Base-by-base conservation (phyloP, 2,329 filamentous ascomycete genomes). In the Ophiostoma sp. region DNA sequence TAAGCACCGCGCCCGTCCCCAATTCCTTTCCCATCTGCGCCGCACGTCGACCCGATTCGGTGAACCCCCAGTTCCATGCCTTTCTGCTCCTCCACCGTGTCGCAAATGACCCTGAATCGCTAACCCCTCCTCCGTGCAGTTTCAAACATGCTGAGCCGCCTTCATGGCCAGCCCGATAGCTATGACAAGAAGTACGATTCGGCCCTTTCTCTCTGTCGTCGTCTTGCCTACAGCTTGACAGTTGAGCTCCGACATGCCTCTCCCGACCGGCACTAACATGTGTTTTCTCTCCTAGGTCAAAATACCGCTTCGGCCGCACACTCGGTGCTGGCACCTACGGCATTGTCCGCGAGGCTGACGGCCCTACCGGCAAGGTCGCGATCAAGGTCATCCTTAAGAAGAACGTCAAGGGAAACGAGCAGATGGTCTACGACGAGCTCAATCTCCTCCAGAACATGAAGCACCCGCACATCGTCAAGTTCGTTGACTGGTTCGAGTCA, bases 331-430 rank as follows among this genome's bases (percentile, higher is more conserved):
- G 95, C 74, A 99, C 95, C 75, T 99, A 99, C 84, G 95, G 95
- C 76, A 96, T 99, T 76, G 95, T 99, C 75, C 88, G 95, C 75
- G 95, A 99, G 81, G 95, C 95, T 70, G 93, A 97, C 71, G 86
- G 91, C 73, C 87, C 89, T 58, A 84, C 85, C 27, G 92, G 92
- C 78, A 86, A 97, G 83, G 93, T 96, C 70, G 95, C 95, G 55
- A 87, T 99, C 79, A 99, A 99, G 85, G 98, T 99, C 78, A 99
- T 99, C 79, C 83, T 98, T 76, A 99, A 99, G 86, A 97, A 97
- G 83, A 98, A 97, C 80, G 94, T 99, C 77, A 96, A 93, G 78
- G 94, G 93, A 72, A 98, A 98, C 75, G 95, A 99, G 83, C 88
- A 90, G 78, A 99, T 99, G 95, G 95, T 99, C 55, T 95, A 96